Evolutionary conservation across 352 stramenopile species (phyloP).

Genomic region (Pythium plurisporium): DNA sequence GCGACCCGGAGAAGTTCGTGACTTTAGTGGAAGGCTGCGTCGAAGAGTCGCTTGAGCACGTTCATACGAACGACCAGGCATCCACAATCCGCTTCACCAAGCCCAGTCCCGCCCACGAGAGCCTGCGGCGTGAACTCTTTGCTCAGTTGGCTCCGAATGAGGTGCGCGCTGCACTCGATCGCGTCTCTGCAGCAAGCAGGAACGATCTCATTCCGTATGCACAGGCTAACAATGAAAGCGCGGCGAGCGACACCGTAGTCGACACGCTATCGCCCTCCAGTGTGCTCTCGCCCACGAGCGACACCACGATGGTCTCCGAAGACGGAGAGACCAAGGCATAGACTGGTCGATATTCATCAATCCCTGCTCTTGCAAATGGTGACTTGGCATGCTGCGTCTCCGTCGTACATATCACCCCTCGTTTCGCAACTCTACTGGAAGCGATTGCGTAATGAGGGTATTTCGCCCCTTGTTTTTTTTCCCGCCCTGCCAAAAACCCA

Average conservation of each 20-base stretch:
- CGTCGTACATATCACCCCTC: neutral
- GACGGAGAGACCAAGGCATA: constrained; percentile 19
- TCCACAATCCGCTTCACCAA: constrained; percentile 88
- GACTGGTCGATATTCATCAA: neutral
- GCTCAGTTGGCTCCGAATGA: constrained; percentile 42
- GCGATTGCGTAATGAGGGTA: constrained; percentile 7
- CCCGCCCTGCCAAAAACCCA: constrained; percentile 14
- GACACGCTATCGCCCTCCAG: constrained; percentile 14
- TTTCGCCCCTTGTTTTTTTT: neutral
- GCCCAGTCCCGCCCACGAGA: constrained; percentile 76
- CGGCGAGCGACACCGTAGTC: constrained; percentile 7
- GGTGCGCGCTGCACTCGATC: constrained; percentile 6
- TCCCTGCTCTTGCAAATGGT: neutral
- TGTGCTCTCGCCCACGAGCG: constrained; percentile 12
- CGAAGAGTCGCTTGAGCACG: constrained; percentile 88
- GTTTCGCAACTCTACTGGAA: neutral
- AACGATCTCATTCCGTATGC: neutral
- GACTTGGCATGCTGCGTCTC: no score
- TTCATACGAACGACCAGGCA: constrained; percentile 91
- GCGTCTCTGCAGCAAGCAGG: neutral
- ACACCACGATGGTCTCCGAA: constrained; percentile 12
- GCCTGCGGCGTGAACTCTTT: constrained; percentile 75
- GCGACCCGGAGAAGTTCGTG: constrained; percentile 86
- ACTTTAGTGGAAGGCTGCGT: constrained; percentile 90
- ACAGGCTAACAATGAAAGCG: constrained; percentile 7